Evolutionary conservation across 495 filamentous ascomycete species (phyloP), one percentile per base, ranked within the genome.

Genomic region (Bacidia rubella): DNA sequence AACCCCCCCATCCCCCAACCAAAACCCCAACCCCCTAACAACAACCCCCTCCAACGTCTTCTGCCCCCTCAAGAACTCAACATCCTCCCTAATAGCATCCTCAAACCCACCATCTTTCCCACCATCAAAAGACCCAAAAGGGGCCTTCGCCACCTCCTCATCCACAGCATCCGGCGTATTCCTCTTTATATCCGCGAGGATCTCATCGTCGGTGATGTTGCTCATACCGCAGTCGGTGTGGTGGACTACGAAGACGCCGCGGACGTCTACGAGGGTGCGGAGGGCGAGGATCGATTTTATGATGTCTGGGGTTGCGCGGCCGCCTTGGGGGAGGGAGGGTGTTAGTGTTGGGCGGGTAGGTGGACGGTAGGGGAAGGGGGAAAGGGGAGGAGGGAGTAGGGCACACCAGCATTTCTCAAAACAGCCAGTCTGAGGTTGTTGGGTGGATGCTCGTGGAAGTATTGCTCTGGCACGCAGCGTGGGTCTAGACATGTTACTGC

Each of bases 401-500:
- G n/a, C n/a, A n/a, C n/a, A n/a, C n/a, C n/a, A n/a, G n/a, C n/a
- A n/a, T n/a, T n/a, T n/a, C n/a, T n/a, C n/a, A n/a, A n/a, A n/a
- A n/a, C n/a, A n/a, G n/a, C n/a, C n/a, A n/a, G n/a, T n/a, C n/a
- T n/a, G n/a, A n/a, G n/a, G n/a, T n/a, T n/a, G n/a, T n/a, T n/a
- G n/a, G n/a, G n/a, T n/a, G n/a, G n/a, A 0, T 43, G 22, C 3
- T 23, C 22, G n/a, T n/a, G n/a, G n/a, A n/a, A n/a, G 32, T 41
- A 24, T 23, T 53, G 51, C 29, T 53, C 51, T 3, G 51, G 51
- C 15, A 53, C 51, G 19, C 21, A 27, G 20, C 51, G 51, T 2
- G 51, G 51, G 42, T 53, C 51, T 5, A 53, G 41, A 12, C 51
- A 53, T 1, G 51, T 53, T 44, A 53, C 51, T 53, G n/a, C 25